Evolutionary conservation across 2,329 filamentous ascomycete genomes (phyloP), one percentile per base, ranked within the genome.

Genomic region (Cordyceps fumosorosea): DNA sequence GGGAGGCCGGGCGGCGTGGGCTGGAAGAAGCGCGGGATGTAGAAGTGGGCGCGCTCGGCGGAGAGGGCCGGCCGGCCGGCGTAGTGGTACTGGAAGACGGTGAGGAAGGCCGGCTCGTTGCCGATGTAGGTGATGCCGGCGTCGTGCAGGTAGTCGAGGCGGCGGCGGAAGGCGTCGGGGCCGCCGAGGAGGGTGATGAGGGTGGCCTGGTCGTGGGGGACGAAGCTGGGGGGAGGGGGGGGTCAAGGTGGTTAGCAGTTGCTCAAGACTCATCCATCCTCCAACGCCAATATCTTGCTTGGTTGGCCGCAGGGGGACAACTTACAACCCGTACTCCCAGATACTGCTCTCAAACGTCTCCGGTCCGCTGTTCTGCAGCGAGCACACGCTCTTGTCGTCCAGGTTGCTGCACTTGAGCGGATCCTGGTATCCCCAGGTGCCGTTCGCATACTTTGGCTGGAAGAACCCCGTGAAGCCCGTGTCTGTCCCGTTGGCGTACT

Each of bases 341-440:
- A 84, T 77, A 64, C 83, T 87, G 50, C 84, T 86, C 71, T 92
- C 89, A 66, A 89, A 91, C 0, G 88, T 91, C 72, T 91, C 89
- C 7, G 82, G 79, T 0, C 83, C 86, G 2, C 78, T 82, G 64
- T 83, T 78, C 48, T 88, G 77, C 1, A 87, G 80, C 3, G 80
- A 83, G 72, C 88, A 90, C 51, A 79, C 77, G 1, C 81, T 85
- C 7, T 75, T 77, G 12, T 77, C 76, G 57, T 88, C 80, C 20
- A 78, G 73, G 48, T 78, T 78, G 66, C 77, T 81, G 73, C 88
- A 90, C 65, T 80, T 80, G 8, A 89, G 79, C 0, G 89, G 88
- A 66, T 91, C 82, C 70, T 91, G 88, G 61, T 77, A 85, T 8
- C 80, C 86, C 84, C 85, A 91, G 0, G 86, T 89, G 47, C 80